Base-by-base conservation (phyloP, 306 rosid species). In the Castanea crenata region DNA sequence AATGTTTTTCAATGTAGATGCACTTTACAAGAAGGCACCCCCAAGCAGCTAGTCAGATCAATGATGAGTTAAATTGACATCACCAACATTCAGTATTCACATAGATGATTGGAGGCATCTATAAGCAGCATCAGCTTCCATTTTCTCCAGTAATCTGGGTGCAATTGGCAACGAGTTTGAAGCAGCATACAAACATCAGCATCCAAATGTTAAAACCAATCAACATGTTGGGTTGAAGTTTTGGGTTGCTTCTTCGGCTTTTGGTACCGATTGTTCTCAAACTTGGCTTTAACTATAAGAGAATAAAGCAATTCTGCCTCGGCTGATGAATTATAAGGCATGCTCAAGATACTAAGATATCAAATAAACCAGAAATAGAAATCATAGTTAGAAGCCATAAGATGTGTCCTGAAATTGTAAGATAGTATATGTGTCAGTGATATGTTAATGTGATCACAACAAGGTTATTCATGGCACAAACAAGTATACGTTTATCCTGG, bases 291-390 rank as follows among this genome's bases (percentile, higher is more conserved):
- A 46, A 87, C 85, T 61, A 91, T 76, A 15, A 94, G 97, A 80
- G 97, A 85, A 80, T 91, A 92, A 1, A 94, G 86, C 71, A 94
- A 56, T 56, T 92, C 97, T 58, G 89, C 93, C 82, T 92, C 95
- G 12, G 92, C 92, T 41, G 95, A 91, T 79, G 77, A 81, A 76
- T 92, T 93, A 78, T 80, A 91, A n/a, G 93, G 93, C 52, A 15
- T 79, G 78, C 78, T 80, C 71, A 90, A 69, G 78, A 90, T 83
- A 75, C 99, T 94, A 70, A 82, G 86, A 74, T 59, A 85, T 58
- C 72, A 89, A 80, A 63, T 20, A 73, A 82, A 77, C 38, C 41
- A 78, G 55, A 69, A 70, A 19, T 51, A 54, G 58, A 56, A 41
- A 44, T 21, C 55, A 70, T 6, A 41, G 55, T 73, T 29, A 75